Percentiles rank a stretch among this genome's conserved stretches.
Evolutionary conservation across 768 basidiomycete species (phyloP).

Genomic region (Cystofilobasidium ferigula): DNA sequence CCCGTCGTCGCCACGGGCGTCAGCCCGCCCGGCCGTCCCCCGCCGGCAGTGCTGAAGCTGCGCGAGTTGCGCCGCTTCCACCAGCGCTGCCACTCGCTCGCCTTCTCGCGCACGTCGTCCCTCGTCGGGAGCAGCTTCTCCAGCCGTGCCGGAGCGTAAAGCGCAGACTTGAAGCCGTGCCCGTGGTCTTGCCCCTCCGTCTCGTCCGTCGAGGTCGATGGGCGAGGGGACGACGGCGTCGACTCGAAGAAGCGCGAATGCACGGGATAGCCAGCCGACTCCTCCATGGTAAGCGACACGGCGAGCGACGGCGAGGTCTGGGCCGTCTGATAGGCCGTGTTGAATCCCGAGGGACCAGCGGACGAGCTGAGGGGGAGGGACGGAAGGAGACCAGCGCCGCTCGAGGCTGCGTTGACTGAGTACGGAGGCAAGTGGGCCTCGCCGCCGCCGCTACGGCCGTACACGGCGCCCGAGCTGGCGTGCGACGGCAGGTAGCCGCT

Average conservation of each 20-base stretch:
- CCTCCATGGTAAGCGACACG: not conserved
- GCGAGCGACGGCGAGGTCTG: constrained; percentile 7
- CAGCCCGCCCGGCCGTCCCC: not conserved
- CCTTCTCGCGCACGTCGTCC: constrained; percentile 5
- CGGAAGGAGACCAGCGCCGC: constrained; percentile 6
- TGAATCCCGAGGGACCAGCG: not conserved
- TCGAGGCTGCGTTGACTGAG: not conserved
- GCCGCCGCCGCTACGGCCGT: not conserved
- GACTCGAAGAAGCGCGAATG: constrained; percentile 13
- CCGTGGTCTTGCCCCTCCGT: not conserved
- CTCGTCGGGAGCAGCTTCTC: constrained; percentile 5
- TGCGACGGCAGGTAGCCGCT: constrained; percentile 2
- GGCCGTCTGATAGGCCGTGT: constrained; percentile 11
- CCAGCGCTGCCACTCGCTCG: constrained; percentile 1
- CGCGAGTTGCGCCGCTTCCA: constrained; percentile 4
- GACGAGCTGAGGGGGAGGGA: not conserved
- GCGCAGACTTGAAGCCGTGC: too few species aligned
- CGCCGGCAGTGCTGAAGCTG: not conserved
- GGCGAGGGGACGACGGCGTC: not conserved
- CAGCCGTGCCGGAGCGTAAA: too few species aligned
- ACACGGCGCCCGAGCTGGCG: not conserved
- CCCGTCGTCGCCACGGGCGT: not conserved
- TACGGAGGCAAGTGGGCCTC: constrained; percentile 6
- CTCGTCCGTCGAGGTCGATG: not conserved
- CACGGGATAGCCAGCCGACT: too few species aligned